A percentile compares a stretch with the other conserved stretches of the same genome.
Conservation (phyloP, 2,329 filamentous ascomycete species). For the Zasmidium angulare region DNA sequence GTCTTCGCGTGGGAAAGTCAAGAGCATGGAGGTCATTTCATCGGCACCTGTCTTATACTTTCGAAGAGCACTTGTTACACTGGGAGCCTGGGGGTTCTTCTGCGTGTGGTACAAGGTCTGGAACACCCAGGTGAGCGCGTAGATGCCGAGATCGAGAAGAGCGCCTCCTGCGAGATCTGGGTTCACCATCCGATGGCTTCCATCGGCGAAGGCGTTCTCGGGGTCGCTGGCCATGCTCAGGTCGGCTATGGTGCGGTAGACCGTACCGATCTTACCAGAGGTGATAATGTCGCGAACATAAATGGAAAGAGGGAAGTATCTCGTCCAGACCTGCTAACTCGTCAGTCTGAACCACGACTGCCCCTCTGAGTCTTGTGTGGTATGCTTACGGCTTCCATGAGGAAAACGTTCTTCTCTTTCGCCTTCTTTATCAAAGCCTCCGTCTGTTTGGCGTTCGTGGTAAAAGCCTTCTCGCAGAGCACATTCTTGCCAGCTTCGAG, state of each 20-base stretch:
- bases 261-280: constrained; percentile 54
- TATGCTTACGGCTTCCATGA: constrained; percentile 63
- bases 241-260: constrained; percentile 59
- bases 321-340: constrained; percentile 67
- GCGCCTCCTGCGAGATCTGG: constrained; percentile 78
- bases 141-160: constrained; percentile 82
- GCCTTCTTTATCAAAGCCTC: constrained; percentile 71
- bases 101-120: constrained; percentile 84
- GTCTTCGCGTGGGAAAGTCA: constrained; percentile 66
- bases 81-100: constrained; percentile 64
- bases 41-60: constrained; percentile 75
- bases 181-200: constrained; percentile 81
- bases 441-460: constrained; percentile 76
- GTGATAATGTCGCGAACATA: constrained; percentile 67
- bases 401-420: constrained; percentile 66
- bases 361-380: background rate
- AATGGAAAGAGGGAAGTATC: constrained; percentile 82
- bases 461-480: constrained; percentile 87
- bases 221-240: constrained; percentile 60
- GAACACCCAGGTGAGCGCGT: constrained; percentile 87
- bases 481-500: constrained; percentile 83
- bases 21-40: constrained; percentile 73
- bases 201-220: constrained; percentile 55
- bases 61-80: constrained; percentile 66
- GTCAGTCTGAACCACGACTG: constrained; percentile 1